phyloP scores from a whole-genome alignment of 2,329 filamentous ascomycete genomes.

The Fusarium luffae region DNA sequence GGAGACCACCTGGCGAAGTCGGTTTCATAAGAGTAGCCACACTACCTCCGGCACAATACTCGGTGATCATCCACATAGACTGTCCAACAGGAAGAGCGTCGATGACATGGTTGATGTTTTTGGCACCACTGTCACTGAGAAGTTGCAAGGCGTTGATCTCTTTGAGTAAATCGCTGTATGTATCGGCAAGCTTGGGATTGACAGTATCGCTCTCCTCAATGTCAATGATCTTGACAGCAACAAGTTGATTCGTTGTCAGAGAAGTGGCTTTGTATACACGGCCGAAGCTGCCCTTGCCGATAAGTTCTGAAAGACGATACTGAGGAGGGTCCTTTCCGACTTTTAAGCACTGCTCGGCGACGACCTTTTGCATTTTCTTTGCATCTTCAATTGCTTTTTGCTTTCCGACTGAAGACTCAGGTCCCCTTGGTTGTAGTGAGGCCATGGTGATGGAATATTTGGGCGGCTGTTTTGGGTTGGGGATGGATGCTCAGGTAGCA shows the following conservation, averaged over 20 bases:
- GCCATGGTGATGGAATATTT: constrained; percentile 49
- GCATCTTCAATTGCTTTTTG: constrained; percentile 75
- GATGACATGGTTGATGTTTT: constrained; percentile 84
- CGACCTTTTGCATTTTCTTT: constrained; percentile 73
- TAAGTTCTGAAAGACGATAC: constrained; percentile 77
- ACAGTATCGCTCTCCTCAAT: constrained; percentile 80
- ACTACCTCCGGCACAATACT: constrained; percentile 87
- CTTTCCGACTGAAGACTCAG: constrained; percentile 60
- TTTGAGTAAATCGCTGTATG: constrained; percentile 76
- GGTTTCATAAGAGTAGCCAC: constrained; percentile 78
- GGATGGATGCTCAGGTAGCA: constrained; percentile 13
- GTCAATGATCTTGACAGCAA: constrained; percentile 85
- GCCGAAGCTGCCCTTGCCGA: constrained; percentile 80
- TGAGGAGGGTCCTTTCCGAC: constrained; percentile 69
- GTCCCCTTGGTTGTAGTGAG: constrained; percentile 56
- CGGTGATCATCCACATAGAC: constrained; percentile 88
- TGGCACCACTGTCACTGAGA: constrained; percentile 77
- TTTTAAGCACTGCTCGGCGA: constrained; percentile 70
- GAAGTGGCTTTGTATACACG: constrained; percentile 75
- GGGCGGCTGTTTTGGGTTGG: constrained; percentile 14
- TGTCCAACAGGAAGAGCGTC: constrained; percentile 81
- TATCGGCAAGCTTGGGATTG: constrained; percentile 72
- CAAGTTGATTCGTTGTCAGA: constrained; percentile 62
- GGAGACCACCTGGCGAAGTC: constrained; percentile 72
- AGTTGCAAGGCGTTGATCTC: constrained; percentile 77